Base-by-base conservation (phyloP, 2,329 filamentous ascomycete genomes). In the Xylariaceae sp. region DNA sequence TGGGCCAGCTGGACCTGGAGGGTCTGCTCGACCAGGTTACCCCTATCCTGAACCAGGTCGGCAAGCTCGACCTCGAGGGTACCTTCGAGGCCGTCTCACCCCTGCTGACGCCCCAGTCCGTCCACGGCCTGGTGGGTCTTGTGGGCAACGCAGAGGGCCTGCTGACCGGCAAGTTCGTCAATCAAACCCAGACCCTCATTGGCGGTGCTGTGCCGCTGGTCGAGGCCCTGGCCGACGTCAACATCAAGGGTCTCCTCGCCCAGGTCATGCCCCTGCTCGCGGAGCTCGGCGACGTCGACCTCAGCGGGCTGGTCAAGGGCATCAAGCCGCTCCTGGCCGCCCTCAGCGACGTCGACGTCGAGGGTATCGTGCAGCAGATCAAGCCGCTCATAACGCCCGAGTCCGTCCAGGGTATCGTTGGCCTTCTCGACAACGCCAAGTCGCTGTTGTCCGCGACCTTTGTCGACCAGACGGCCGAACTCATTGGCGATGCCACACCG, bases 401-500 rank as follows among this genome's bases (percentile, higher is more conserved):
- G 12, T 60, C 56, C 3, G 52, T 67, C 19, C 61, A 61, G 48
- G 59, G 57, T 18, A 48, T 69, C 12, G 37, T 66, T 13, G 50
- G 31, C 3, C 52, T 69, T 4, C 44, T 69, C 4, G 55, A 51
- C 17, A 68, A 69, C 21, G 66, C 65, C 0, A 59, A 64, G 37
- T 42, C 50, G 16, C 50, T 69, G 11, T 47, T 69, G 5, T 63
- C 57, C 4, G 46, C 57, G 18, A 54, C 57, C 1, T 69, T 69
- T 46, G 63, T 69, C 5, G 55, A 59, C 14, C 63, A 69, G 44
- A 66, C 65, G 26, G 57, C 57, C 2, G 66, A 69, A 39, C 50
- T 69, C 23, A 69, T 68, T 48, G 62, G 59, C 17, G 63, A 67
- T 40, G 64, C 64, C 3, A 65, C 64, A 47, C 64, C 63, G 36